Evolutionary conservation across 2,329 filamentous ascomycete genomes (phyloP), one percentile per base, ranked within the genome.

Genomic region (Metarhizium brunneum): DNA sequence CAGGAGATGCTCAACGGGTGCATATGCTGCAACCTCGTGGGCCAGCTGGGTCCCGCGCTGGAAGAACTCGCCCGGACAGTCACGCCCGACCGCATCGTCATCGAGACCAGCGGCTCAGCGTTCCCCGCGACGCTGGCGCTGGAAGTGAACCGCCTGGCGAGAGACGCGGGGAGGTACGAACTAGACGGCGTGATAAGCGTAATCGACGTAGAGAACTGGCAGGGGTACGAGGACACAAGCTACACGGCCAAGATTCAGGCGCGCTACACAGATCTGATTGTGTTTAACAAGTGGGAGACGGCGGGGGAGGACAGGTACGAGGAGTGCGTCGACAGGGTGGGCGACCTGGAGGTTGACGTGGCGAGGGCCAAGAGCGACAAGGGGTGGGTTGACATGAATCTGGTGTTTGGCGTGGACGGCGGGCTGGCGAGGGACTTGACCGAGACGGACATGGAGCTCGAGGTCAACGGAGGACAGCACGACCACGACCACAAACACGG

Each of bases 11-110:
- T 99, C 54, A 95, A 96, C 69, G 94, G 92, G 62, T 97, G 94
- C 74, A 97, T 99, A 72, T 99, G 94, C 81, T 99, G 94, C 76
- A 97, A 97, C 69, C 86, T 97, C 30, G 92, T 99, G 58, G 94
- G 94, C 16, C 90, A 95, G 70, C 83, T 99, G 7, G 83, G 84
- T 57, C 84, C 87, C 50, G 92, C 92, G 1, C 84, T 99, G 18
- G 74, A 81, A 47, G 85, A 94, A 66, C 84, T 99, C 45, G 81
- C 82, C 52, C 70, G 74, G 29, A 69, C 68, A 14, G 69, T 77
- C 38, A 57, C 59, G 5, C 92, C 91, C 0, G 88, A 96, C 68
- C 83, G 94, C 55, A 94, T 99, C 70, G 84, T 99, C 53, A 85
- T 99, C 68, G 94, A 99, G 78, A 99, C 94, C 2, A 89, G 84